A percentile compares a stretch with the other conserved stretches of the same genome.
These are phyloP conservation scores for Beauveria sp. DNA, from an alignment of 2,329 filamentous ascomycete genomes.

Conservation along the genomic window DNA sequence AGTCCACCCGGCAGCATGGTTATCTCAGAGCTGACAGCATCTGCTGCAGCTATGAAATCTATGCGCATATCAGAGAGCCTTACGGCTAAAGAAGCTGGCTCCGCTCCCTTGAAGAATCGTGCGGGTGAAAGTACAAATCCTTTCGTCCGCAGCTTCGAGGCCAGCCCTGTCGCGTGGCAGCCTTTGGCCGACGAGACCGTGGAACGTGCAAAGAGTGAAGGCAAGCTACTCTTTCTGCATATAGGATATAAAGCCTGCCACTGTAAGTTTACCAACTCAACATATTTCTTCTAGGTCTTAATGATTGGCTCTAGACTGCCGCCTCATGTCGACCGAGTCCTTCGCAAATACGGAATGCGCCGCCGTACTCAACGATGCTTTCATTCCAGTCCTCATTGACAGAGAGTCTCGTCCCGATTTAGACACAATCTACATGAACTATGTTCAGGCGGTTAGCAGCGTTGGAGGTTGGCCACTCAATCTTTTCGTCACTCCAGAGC, in stretches of 20 bases:
- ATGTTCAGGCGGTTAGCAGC: slow-evolving; percentile 86
- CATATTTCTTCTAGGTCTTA: not conserved
- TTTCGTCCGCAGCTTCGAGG: slow-evolving; percentile 62
- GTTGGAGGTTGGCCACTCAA: slow-evolving; percentile 92
- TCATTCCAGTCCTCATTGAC: slow-evolving; percentile 89
- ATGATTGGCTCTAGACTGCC: slow-evolving; percentile 50
- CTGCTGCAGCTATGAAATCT: slow-evolving; percentile 26
- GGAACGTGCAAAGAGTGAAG: slow-evolving; percentile 67
- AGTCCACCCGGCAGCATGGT: slow-evolving; percentile 21
- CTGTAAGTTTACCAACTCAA: slow-evolving; percentile 51
- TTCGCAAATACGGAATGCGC: slow-evolving; percentile 81
- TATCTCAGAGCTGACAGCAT: slow-evolving; percentile 30
- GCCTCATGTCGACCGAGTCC: slow-evolving; percentile 88
- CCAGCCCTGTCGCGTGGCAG: slow-evolving; percentile 89
- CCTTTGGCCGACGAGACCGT: slow-evolving; percentile 72
- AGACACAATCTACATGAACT: slow-evolving; percentile 97
- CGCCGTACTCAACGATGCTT: slow-evolving; percentile 72
- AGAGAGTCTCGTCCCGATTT: slow-evolving; percentile 90
- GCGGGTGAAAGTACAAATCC: slow-evolving; percentile 36
- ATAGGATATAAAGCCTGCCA: slow-evolving; percentile 95
- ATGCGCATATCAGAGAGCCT: slow-evolving; percentile 18
- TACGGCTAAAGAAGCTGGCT: slow-evolving; percentile 12
- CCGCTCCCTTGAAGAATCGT: slow-evolving; percentile 27
- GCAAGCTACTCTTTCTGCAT: slow-evolving; percentile 86
- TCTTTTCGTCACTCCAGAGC: slow-evolving; percentile 88